Evolutionary conservation across 2,329 filamentous ascomycete species (phyloP).

Genomic region (Xylariaceae sp.): DNA sequence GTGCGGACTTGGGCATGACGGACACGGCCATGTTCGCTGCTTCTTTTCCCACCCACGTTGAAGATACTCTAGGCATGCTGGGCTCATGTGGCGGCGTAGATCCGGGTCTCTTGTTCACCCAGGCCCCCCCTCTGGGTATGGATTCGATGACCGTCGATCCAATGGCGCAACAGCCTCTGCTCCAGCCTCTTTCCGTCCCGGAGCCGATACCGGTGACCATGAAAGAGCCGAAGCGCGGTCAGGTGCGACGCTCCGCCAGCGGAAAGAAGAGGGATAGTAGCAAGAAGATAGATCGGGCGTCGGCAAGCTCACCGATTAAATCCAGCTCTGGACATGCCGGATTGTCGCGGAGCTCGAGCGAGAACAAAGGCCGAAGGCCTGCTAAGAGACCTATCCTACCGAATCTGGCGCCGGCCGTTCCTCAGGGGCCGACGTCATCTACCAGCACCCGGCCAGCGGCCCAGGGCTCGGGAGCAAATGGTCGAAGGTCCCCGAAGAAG

Average conservation of each 20-base stretch:
- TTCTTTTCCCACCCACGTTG: slow-evolving; percentile 36
- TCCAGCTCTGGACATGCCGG: slow-evolving; percentile 34
- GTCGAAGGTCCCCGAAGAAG: slow-evolving; percentile 47
- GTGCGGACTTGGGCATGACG: slow-evolving; percentile 30
- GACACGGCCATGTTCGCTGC: slow-evolving; percentile 31
- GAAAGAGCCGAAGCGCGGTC: slow-evolving; percentile 24
- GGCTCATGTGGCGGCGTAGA: slow-evolving; percentile 41
- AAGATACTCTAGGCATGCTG: slow-evolving; percentile 44
- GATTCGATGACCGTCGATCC: slow-evolving; percentile 30
- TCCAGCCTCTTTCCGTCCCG: slow-evolving; percentile 20
- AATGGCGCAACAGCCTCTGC: slow-evolving; percentile 19
- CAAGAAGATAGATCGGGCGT: slow-evolving; percentile 33
- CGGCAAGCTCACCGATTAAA: slow-evolving; percentile 45
- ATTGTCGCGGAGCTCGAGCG: slow-evolving; percentile 47
- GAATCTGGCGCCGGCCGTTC: slow-evolving; percentile 38
- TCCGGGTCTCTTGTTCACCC: slow-evolving; percentile 51
- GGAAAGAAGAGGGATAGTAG: slow-evolving; percentile 34
- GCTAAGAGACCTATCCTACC: slow-evolving; percentile 34
- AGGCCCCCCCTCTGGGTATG: slow-evolving; percentile 40
- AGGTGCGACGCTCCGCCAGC: slow-evolving; percentile 39
- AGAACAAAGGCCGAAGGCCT: slow-evolving; percentile 41
- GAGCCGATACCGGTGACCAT: slow-evolving; percentile 17
- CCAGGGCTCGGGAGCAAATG: slow-evolving; percentile 31
- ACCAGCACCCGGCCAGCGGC: slow-evolving; percentile 25
- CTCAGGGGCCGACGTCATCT: slow-evolving; percentile 24